Base-by-base conservation (phyloP, 2,329 filamentous ascomycete species). In the Diplocarpon rosae region DNA sequence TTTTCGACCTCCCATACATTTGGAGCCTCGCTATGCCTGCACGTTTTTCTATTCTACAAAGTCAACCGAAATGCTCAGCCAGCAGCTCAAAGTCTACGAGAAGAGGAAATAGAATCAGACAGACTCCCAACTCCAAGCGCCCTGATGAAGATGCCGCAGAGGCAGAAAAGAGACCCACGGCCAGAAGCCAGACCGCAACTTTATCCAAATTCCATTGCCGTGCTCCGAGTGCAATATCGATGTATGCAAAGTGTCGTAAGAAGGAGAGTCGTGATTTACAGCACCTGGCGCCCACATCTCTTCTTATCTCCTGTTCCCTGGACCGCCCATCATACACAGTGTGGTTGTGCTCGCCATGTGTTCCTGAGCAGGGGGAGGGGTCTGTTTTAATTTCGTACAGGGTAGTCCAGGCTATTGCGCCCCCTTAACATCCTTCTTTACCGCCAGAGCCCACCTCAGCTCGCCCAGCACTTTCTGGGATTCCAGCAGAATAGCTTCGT, bases 381-480 rank as follows among this genome's bases (percentile, higher is more conserved):
- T 20, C 31, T 13, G 16, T 1, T 20, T 7, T 17, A 17, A 14
- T 30, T 29, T 31, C 29, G 29, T 15, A 29, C 7, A 15, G 29
- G 29, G 2, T 2, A 28, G n/a, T 16, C 9, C 24, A 14, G 39
- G 17, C 68, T 60, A 78, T 61, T 73, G 62, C 6, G 75, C 72
- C 43, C 67, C 73, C 46, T 68, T 69, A 45, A 80, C 70, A 51
- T 74, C 78, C 49, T 74, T 65, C 65, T 83, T 80, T 41, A 84
- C 72, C 42, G 73, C 77, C 52, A 88, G 70, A 12, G 83, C 80
- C 83, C 83, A 88, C 57, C 69, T 76, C 62, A 89, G 70, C 66
- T 85, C 77, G 50, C 78, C 70, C 40, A 84, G 66, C n/a, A 75
- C 73, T 54, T 74, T 68, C 52, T 70, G 69, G 35, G 79, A 66